Base-by-base conservation (phyloP, 2,329 filamentous ascomycete genomes). In the Lojkania enalia region DNA sequence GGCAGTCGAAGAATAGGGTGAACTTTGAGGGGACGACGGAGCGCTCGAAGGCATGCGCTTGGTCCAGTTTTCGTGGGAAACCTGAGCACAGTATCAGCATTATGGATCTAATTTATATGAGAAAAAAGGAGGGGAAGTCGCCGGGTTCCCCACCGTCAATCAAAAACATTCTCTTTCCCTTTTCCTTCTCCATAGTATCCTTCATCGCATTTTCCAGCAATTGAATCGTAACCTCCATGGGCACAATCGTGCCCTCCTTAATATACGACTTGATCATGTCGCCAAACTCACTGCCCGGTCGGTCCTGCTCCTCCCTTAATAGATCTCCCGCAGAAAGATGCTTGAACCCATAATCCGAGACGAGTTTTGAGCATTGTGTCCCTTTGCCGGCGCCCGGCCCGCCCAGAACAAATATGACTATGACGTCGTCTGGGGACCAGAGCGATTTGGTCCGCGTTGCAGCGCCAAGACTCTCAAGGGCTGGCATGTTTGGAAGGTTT, bases 141-240 rank as follows among this genome's bases (percentile, higher is more conserved):
- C 9, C 9, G 16, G 30, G 14, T 11, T 15, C 33, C 61, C 13
- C 59, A 75, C 74, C 84, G 55, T 87, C 84, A 50, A 86, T 83
- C 54, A 86, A 64, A 77, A 97, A 97, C 61, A 87, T 84, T 41
- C 81, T 81, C 69, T 83, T 85, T 53, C 65, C 85, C 53, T 65
- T 69, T 5, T 75, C 71, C 44, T 77, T 72, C 44, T 77, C 65
- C 40, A 96, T 82, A 11, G 81, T 78, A 6, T 80, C 83, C 44
- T 78, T 79, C 89, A 99, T 97, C 46, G 91, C 90, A 71, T 96
- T 95, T 74, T 96, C 91, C 32, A 99, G 81, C 25, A 99, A 76
- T 62, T 91, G 86, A 48, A 99, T 87, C 4, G 94, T 99, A 39
- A 97, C 90, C 72, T 97, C 92, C 89, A 96, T 95, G n/a, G 94